Evolutionary conservation across 1,284 basidiomycete species (phyloP).

Genomic region (Trametes pubescens): DNA sequence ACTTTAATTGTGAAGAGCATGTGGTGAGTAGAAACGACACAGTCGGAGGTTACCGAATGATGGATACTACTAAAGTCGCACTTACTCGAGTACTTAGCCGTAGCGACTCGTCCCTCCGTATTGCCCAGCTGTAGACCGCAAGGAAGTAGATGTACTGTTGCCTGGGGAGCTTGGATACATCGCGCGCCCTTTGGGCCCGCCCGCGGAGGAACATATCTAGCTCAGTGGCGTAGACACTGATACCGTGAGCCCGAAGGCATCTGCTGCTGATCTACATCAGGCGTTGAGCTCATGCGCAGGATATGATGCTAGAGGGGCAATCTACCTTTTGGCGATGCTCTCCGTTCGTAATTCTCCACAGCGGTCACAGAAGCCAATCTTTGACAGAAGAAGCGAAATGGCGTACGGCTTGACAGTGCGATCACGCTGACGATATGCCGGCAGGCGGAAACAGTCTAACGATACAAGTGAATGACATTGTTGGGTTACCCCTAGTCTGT

Average conservation of each 20-base stretch:
- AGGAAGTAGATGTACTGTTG: conserved; percentile 49
- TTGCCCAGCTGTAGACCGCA: conserved; percentile 47
- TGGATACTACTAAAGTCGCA: too few relatives aligned
- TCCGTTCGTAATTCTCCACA: conserved; percentile 40
- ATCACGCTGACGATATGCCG: too few relatives aligned
- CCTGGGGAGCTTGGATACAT: too few relatives aligned
- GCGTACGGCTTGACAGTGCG: too few relatives aligned
- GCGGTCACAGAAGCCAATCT: too few relatives aligned
- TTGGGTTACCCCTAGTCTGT: conserved; percentile 12
- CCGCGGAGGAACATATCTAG: too few relatives aligned
- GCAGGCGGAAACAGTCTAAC: too few relatives aligned
- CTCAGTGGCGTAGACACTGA: too few relatives aligned
- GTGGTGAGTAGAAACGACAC: conserved; percentile 74
- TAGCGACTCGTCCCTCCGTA: conserved; percentile 5
- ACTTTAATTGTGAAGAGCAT: conserved; percentile 49
- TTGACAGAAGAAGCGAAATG: too few relatives aligned
- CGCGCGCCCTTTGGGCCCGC: conserved; percentile 52
- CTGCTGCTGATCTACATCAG: conserved; percentile 56
- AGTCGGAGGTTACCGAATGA: conserved; percentile 53
- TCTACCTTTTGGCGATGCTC: conserved; percentile 61
- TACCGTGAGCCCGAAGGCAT: too few relatives aligned
- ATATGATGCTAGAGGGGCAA: not conserved
- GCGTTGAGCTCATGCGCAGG: not conserved
- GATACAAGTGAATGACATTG: conserved; percentile 15
- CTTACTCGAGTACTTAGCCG: too few relatives aligned